Evolutionary conservation across 768 basidiomycete genomes (phyloP).

Genomic region (Suillus americanus): DNA sequence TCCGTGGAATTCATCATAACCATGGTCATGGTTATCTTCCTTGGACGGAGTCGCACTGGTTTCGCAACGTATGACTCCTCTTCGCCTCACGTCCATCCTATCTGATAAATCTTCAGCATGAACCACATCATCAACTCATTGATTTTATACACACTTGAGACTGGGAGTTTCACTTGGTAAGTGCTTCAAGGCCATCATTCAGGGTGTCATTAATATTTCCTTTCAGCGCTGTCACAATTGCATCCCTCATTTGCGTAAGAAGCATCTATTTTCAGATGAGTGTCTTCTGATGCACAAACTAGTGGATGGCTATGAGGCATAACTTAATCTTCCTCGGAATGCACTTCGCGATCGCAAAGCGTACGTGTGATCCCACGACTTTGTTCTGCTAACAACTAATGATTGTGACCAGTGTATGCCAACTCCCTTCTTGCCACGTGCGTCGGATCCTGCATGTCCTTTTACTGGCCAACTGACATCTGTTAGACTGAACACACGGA

Average conservation of each 20-base stretch:
- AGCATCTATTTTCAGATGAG: not conserved
- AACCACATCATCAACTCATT: conserved; percentile 48
- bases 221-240: conserved; percentile 29
- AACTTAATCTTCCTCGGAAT: conserved; percentile 36
- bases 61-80: conserved; percentile 23
- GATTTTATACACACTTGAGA: conserved; percentile 54
- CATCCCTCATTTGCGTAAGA: conserved; percentile 33
- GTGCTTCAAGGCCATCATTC: not conserved
- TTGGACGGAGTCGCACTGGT: conserved; percentile 31
- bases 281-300: not conserved
- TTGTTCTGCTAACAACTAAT: not conserved
- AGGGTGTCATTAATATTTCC: not conserved
- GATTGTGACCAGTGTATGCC: conserved; percentile 24
- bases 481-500: conserved; percentile 30
- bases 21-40: conserved; percentile 29
- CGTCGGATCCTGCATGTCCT: not conserved
- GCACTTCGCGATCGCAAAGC: conserved; percentile 35
- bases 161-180: conserved; percentile 48
- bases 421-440: conserved; percentile 36
- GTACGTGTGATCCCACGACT: conserved; percentile 14
- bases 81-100: not conserved
- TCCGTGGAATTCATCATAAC: conserved; percentile 35
- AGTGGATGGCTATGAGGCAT: conserved; percentile 36
- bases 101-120: conserved; percentile 31
- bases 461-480: not conserved